Evolutionary conservation across 1,139 yeast genomes (phyloP).

Genomic region (Nakaseomyces nivariensis): DNA sequence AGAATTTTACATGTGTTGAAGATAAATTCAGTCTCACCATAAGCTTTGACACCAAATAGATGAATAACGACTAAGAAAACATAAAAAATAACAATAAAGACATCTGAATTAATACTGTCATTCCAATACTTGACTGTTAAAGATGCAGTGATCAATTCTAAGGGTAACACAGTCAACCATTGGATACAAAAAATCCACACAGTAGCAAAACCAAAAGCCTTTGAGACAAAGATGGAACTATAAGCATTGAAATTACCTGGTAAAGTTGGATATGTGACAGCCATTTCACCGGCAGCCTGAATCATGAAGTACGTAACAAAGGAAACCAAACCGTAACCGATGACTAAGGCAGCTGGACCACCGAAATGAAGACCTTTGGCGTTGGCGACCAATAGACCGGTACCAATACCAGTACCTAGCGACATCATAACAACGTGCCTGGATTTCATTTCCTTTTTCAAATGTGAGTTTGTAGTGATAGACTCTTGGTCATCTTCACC

Average conservation of each 20-base stretch:
- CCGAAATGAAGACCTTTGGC: conserved; percentile 57
- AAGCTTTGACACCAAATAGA: conserved; percentile 54
- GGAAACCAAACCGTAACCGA: conserved; percentile 57
- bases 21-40: conserved; percentile 62
- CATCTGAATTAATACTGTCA: conserved; percentile 45
- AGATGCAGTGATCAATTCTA: conserved; percentile 70
- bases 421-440: conserved; percentile 58
- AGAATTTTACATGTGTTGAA: conserved; percentile 46
- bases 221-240: conserved; percentile 53
- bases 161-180: conserved; percentile 68
- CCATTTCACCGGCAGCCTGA: conserved; percentile 73
- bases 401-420: conserved; percentile 74
- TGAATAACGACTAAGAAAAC: conserved; percentile 44
- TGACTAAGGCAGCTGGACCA: conserved; percentile 68
- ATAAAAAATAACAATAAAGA: conserved; percentile 53
- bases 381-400: conserved; percentile 64
- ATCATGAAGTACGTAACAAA: conserved; percentile 59
- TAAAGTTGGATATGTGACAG: conserved; percentile 60
- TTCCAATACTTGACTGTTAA: conserved; percentile 62
- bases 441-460: conserved; percentile 38
- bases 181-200: conserved; percentile 73
- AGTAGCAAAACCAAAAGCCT: conserved; percentile 70
- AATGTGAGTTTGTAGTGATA: conserved; percentile 8
- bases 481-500: conserved; percentile 7
- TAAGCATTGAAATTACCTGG: conserved; percentile 69